Evolutionary conservation across 2,329 filamentous ascomycete genomes (phyloP).

Genomic region (Neopestalotiopsis sp.): DNA sequence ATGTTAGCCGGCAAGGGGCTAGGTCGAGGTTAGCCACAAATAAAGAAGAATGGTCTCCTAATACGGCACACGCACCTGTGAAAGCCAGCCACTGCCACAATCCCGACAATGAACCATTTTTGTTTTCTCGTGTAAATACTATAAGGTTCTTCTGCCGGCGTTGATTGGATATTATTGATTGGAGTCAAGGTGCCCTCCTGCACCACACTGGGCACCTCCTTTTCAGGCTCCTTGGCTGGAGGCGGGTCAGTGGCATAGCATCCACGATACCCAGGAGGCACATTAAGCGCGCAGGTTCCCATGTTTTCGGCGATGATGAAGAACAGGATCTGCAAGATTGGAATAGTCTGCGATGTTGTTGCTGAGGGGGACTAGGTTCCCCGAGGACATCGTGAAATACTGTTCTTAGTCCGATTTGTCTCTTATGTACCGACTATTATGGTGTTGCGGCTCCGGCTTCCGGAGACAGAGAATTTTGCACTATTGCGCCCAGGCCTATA

Average conservation of each 20-base stretch:
- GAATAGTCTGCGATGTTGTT: neutral
- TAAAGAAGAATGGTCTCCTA: no score
- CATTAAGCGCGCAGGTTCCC: neutral
- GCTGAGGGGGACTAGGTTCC: neutral
- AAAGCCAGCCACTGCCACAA: slow-evolving; percentile 34
- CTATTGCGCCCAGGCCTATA: neutral
- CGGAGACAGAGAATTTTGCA: neutral
- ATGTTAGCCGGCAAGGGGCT: slow-evolving; percentile 42
- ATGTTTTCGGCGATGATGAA: neutral
- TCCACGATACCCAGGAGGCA: no score
- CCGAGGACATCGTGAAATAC: neutral
- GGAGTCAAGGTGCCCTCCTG: neutral
- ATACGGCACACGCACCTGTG: neutral
- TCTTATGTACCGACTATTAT: neutral
- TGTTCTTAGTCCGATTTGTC: neutral
- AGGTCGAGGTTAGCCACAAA: neutral
- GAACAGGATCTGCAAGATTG: neutral
- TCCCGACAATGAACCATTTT: slow-evolving; percentile 34
- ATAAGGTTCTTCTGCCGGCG: slow-evolving; percentile 23
- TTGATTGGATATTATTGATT: neutral
- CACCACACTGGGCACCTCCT: neutral
- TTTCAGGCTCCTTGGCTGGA: neutral
- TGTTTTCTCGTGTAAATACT: slow-evolving; percentile 31
- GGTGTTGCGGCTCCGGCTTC: slow-evolving; percentile 14
- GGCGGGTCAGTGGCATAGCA: no score